Evolutionary conservation across 352 stramenopile species (phyloP), one percentile per base, ranked within the genome.

Genomic region (Globisporangium apiculatum): DNA sequence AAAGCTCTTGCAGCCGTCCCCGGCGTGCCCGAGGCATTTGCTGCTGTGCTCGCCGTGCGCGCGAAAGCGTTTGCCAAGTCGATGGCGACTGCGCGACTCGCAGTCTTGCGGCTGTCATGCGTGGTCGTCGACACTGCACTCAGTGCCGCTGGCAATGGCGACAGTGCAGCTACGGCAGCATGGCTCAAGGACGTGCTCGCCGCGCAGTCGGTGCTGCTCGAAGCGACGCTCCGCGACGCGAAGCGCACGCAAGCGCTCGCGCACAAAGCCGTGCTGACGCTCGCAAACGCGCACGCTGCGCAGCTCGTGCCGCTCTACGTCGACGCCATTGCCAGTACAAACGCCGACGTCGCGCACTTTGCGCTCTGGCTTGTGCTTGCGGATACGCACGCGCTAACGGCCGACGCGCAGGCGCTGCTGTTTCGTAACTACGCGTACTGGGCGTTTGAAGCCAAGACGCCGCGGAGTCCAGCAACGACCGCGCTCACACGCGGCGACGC

Each of bases 401-500:
- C 52, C 15, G 64, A 68, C 7, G 65, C 61, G 3, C 60, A 77
- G 52, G 73, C 88, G 51, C 60, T 71, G 50, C 50, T 90, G 38
- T 90, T 74, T 66, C 58, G 58, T 5, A 71, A 61, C 35, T 92
- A 89, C 71, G 67, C 69, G 18, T 81, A 73, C 57, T 92, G 82
- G 83, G 79, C 86, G 0, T 91, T 92, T 45, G 83, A 92, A 48
- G 73, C 79, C 68, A 94, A 91, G 68, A 71, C 68, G 15, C 24
- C 24, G 24, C 75, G 80, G 36, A 58, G 68, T 15, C 64, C 71
- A 14, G 64, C 15, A 59, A 61, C 38, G 53, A 17, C 45, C 11
- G 45, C 45, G 17, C 45, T 49, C n/a, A n/a, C 8, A 17, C 45
- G 14, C 10, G 7, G 57, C 9, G 81, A 90, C 41, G 46, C 40